These are phyloP conservation scores for Ormosia semicastrata DNA, from an alignment of 306 rosid genomes.

Conservation along the genomic window DNA sequence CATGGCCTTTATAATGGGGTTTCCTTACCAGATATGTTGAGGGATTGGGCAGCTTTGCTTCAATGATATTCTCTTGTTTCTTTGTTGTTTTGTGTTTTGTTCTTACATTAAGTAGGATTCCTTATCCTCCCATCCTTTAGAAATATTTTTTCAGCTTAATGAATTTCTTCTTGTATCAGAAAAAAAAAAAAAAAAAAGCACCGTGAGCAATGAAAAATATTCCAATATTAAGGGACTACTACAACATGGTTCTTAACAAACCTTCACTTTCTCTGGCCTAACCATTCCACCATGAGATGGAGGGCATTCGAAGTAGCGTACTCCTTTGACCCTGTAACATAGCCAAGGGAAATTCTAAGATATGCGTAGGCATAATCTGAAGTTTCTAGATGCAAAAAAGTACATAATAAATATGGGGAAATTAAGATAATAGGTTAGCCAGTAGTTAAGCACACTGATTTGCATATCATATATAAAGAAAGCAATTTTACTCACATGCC, in stretches of 20 bases:
- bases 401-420: neutral
- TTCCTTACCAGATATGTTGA: neutral
- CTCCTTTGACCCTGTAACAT: constrained; percentile 74
- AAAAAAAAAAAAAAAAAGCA: neutral
- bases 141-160: neutral
- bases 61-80: neutral
- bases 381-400: neutral
- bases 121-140: neutral
- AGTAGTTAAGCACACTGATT: neutral
- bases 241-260: constrained; percentile 28
- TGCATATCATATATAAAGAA: neutral
- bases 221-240: neutral
- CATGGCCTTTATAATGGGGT: neutral
- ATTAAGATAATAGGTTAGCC: neutral
- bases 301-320: constrained; percentile 75
- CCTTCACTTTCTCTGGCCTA: constrained; percentile 95
- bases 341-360: constrained; percentile 15
- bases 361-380: neutral
- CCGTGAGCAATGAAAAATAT: neutral
- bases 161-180: neutral
- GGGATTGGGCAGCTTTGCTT: neutral
- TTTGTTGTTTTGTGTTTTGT: neutral
- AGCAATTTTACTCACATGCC: constrained; percentile 66
- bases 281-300: constrained; percentile 82
- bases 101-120: neutral